Conservation (phyloP, 768 basidiomycete species). For the Collybiopsis luxurians region DNA sequence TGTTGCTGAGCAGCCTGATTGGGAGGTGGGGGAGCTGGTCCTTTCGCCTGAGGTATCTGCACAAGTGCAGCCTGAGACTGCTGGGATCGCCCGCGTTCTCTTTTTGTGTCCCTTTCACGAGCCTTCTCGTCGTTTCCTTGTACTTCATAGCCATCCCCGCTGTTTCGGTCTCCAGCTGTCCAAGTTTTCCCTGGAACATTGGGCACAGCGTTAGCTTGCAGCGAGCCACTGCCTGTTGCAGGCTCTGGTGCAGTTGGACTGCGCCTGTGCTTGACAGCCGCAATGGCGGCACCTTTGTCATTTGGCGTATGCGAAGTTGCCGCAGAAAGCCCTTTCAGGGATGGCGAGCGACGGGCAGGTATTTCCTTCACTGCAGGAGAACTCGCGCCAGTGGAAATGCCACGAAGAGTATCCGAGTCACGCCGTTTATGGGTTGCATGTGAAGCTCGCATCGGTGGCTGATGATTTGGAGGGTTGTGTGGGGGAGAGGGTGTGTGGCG, state of each 20-base stretch:
- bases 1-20: constrained; percentile 14
- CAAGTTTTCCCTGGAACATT: constrained; percentile 36
- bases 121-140: neutral
- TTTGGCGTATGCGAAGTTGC: neutral
- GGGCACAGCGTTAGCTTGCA: constrained; percentile 21
- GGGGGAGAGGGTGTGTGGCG: constrained; percentile 40
- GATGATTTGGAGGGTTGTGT: constrained; percentile 26
- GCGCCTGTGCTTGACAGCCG: constrained; percentile 52
- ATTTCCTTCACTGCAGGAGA: constrained; percentile 51
- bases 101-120: constrained; percentile 1
- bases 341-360: constrained; percentile 12
- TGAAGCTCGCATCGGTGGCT: constrained; percentile 43
- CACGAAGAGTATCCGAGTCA: constrained; percentile 76
- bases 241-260: constrained; percentile 71
- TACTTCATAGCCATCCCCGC: constrained; percentile 26
- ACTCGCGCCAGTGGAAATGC: constrained; percentile 29
- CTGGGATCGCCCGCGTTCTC: constrained; percentile 12
- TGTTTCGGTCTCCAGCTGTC: constrained; percentile 42
- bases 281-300: constrained; percentile 20
- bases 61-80: constrained; percentile 27
- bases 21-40: constrained; percentile 3
- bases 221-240: constrained; percentile 39
- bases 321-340: neutral
- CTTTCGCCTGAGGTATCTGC: constrained; percentile 19
- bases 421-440: constrained; percentile 56